Percentiles rank a stretch among this genome's conserved stretches.
Evolutionary conservation across 768 basidiomycete genomes (phyloP).

Genomic region (Suillus placidus): DNA sequence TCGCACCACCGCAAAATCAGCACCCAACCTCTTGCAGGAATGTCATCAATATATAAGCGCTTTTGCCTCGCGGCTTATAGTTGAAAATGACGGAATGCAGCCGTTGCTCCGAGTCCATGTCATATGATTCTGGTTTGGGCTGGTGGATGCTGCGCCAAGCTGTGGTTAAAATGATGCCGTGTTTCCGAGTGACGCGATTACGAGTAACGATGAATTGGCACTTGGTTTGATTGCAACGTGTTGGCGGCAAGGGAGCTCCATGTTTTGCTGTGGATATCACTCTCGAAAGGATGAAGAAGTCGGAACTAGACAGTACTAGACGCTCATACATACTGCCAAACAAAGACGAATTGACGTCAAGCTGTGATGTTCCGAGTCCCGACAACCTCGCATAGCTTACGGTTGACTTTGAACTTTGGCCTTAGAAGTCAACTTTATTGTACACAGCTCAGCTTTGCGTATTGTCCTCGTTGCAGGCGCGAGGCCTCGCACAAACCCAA

Average conservation of each 20-base stretch:
- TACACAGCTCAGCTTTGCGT: constrained; percentile 4
- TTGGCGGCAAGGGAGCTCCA: background rate
- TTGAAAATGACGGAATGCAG: background rate
- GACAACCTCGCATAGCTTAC: background rate
- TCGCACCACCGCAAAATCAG: background rate
- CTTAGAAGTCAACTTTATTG: constrained; percentile 5
- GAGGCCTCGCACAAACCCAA: constrained; percentile 5
- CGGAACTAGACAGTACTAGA: background rate
- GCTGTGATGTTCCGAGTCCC: constrained; percentile 5
- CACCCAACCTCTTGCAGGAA: background rate
- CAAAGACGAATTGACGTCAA: constrained; percentile 5
- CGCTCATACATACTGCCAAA: constrained; percentile 9
- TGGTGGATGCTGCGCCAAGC: constrained; percentile 4
- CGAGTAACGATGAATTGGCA: background rate
- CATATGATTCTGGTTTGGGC: background rate
- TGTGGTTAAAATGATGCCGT: background rate
- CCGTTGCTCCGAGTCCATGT: background rate
- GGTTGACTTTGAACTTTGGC: background rate
- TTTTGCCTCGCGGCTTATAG: constrained; percentile 2
- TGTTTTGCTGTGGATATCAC: background rate
- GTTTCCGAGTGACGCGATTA: background rate
- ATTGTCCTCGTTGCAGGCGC: constrained; percentile 13
- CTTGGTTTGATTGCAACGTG: constrained; percentile 2
- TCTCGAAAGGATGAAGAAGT: too few relatives aligned
- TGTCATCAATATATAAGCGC: background rate